A percentile compares a stretch with the other conserved stretches of the same genome.
Evolutionary conservation across 2,329 filamentous ascomycete species (phyloP).

Genomic region (Zymoseptoria crescenta): DNA sequence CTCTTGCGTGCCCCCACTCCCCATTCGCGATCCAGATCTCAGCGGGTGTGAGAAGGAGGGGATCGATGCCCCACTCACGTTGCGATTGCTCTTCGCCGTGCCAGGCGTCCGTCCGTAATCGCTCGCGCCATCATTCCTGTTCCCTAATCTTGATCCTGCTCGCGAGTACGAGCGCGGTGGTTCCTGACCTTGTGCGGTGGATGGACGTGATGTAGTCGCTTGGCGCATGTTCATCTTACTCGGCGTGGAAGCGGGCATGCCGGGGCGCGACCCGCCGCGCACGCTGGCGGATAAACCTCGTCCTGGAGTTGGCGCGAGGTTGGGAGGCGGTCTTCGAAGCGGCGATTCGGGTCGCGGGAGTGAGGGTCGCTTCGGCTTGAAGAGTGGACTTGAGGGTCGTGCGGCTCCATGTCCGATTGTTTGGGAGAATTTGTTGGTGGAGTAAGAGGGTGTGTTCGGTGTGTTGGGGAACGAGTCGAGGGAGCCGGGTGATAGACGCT

Average conservation of each 20-base stretch:
- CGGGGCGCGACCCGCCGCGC: slow-evolving; percentile 38
- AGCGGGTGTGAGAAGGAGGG: slow-evolving; percentile 30
- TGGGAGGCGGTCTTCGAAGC: slow-evolving; percentile 55
- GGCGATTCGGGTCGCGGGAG: slow-evolving; percentile 86
- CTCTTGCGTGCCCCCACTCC: slow-evolving; percentile 21
- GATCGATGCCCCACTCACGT: slow-evolving; percentile 30
- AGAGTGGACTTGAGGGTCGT: slow-evolving; percentile 61
- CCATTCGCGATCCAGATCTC: slow-evolving; percentile 32
- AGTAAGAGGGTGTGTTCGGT: slow-evolving; percentile 57
- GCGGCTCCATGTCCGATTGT: slow-evolving; percentile 63
- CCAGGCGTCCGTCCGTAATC: slow-evolving; percentile 29
- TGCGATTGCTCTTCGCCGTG: slow-evolving; percentile 29
- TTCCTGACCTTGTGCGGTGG: slow-evolving; percentile 27
- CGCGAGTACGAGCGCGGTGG: slow-evolving; percentile 41
- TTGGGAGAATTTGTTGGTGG: slow-evolving; percentile 74
- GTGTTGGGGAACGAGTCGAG: slow-evolving; percentile 54
- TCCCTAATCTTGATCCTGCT: slow-evolving; percentile 39
- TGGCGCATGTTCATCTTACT: slow-evolving; percentile 23
- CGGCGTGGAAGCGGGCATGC: slow-evolving; percentile 26
- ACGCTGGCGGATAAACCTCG: slow-evolving; percentile 49
- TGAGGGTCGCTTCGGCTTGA: slow-evolving; percentile 66
- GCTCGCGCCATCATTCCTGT: slow-evolving; percentile 34
- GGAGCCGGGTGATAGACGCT: slow-evolving; percentile 52
- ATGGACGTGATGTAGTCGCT: slow-evolving; percentile 48
- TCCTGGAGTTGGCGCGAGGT: slow-evolving; percentile 48